Conservation (phyloP, 1,139 yeast species). For the Geotrichum bryndzae region DNA sequence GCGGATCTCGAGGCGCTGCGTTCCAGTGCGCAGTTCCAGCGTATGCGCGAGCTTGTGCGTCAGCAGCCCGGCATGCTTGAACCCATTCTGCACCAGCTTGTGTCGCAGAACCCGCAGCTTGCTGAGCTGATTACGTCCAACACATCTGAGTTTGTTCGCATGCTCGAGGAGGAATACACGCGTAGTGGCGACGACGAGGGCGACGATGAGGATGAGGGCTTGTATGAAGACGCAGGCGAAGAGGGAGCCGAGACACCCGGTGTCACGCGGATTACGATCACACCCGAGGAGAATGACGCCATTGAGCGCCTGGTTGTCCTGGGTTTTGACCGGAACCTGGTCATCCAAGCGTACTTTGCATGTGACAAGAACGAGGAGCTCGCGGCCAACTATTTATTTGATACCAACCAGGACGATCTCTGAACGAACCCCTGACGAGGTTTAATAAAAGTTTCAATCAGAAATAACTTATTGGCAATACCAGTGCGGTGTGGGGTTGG, state of each 20-base stretch:
- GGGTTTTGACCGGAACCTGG: constrained; percentile 85
- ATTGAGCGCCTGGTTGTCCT: constrained; percentile 81
- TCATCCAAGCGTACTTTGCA: constrained; percentile 91
- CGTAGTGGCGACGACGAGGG: constrained; percentile 29
- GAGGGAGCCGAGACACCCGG: constrained; percentile 35
- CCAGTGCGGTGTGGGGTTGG: too few species aligned
- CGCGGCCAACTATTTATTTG: constrained; percentile 83
- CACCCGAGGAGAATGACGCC: constrained; percentile 84
- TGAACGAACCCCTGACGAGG: background rate
- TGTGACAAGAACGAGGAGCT: constrained; percentile 97
- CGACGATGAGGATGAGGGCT: constrained; percentile 37
- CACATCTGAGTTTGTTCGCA: constrained; percentile 78
- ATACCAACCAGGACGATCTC: constrained; percentile 38
- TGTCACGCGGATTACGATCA: constrained; percentile 50
- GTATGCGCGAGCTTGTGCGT: constrained; percentile 71
- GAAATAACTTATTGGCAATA: background rate
- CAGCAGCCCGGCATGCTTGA: constrained; percentile 88
- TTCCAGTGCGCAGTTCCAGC: constrained; percentile 45
- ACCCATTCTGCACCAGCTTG: constrained; percentile 74
- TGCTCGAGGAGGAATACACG: constrained; percentile 43
- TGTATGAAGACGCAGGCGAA: constrained; percentile 37
- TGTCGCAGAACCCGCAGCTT: constrained; percentile 78
- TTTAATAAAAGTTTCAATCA: background rate
- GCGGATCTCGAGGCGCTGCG: constrained; percentile 33
- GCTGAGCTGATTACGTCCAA: constrained; percentile 71